Evolutionary conservation across 2,329 filamentous ascomycete genomes (phyloP).

Genomic region (Colletotrichum sp.): DNA sequence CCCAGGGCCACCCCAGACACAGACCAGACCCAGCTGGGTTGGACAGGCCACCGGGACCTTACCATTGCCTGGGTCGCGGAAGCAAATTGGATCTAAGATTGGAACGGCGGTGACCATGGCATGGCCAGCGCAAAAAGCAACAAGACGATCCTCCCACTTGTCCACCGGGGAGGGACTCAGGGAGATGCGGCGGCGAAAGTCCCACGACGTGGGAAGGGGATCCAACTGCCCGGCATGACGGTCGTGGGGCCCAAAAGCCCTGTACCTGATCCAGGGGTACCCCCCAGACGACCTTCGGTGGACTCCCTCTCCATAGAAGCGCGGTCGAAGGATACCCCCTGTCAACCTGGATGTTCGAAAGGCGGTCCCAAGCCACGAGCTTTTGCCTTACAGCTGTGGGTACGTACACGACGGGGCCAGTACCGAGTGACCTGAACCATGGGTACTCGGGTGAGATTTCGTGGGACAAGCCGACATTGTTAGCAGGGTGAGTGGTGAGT

Average conservation of each 20-base stretch:
- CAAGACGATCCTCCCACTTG: slow-evolving; percentile 24
- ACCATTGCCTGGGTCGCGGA: slow-evolving; percentile 19
- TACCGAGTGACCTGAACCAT: neutral
- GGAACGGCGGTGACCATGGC: slow-evolving; percentile 26
- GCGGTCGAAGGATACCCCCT: neutral
- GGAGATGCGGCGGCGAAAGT: slow-evolving; percentile 22
- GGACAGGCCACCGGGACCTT: slow-evolving; percentile 23
- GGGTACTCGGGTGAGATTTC: slow-evolving; percentile 1
- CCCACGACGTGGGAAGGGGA: slow-evolving; percentile 19
- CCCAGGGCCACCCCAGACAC: slow-evolving; percentile 23
- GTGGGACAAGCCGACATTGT: neutral
- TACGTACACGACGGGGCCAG: neutral
- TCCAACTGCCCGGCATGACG: slow-evolving; percentile 25
- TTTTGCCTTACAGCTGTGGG: slow-evolving; percentile 13
- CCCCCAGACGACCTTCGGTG: slow-evolving; percentile 8
- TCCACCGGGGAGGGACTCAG: slow-evolving; percentile 22
- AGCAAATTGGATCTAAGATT: slow-evolving; percentile 25
- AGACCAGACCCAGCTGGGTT: slow-evolving; percentile 23
- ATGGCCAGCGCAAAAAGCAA: slow-evolving; percentile 23
- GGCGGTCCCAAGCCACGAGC: slow-evolving; percentile 9
- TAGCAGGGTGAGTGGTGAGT: neutral
- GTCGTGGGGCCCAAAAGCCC: slow-evolving; percentile 22
- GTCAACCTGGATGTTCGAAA: neutral
- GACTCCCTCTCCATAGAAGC: slow-evolving; percentile 13
- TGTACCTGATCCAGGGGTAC: slow-evolving; percentile 22